phyloP scores from a whole-genome alignment of 495 filamentous ascomycete species.

The Daldinia bambusicola region DNA sequence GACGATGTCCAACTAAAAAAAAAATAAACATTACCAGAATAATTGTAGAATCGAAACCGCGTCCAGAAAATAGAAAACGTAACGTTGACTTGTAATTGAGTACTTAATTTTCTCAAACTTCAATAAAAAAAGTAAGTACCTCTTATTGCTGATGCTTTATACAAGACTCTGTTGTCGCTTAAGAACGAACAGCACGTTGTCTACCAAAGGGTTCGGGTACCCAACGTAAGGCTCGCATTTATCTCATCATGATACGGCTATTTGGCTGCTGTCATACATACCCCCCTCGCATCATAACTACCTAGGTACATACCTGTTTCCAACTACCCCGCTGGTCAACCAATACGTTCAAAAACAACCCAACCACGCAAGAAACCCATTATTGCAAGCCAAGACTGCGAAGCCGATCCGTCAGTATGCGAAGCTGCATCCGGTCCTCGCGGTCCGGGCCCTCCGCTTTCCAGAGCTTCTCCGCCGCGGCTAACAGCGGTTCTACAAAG shows the following conservation, averaged over 20 bases:
- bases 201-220: no score
- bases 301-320: not conserved
- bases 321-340: not conserved
- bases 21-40: no score
- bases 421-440: constrained; percentile 47
- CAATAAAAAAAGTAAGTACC: no score
- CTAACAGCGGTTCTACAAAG: constrained; percentile 63
- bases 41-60: no score
- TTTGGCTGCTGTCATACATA: not conserved
- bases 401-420: constrained; percentile 53
- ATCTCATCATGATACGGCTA: not conserved
- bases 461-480: constrained; percentile 55
- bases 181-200: no score
- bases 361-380: constrained; percentile 6
- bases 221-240: not conserved
- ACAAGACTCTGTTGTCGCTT: no score
- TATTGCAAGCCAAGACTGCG: constrained; percentile 40
- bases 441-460: constrained; percentile 47
- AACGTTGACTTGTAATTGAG: no score
- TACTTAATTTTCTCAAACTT: no score
- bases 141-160: no score
- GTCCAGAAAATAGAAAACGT: no score
- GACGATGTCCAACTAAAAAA: no score
- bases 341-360: not conserved
- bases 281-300: not conserved